Base-by-base conservation (phyloP, 345 rosid genomes). In the Cardamine resedifolia region DNA sequence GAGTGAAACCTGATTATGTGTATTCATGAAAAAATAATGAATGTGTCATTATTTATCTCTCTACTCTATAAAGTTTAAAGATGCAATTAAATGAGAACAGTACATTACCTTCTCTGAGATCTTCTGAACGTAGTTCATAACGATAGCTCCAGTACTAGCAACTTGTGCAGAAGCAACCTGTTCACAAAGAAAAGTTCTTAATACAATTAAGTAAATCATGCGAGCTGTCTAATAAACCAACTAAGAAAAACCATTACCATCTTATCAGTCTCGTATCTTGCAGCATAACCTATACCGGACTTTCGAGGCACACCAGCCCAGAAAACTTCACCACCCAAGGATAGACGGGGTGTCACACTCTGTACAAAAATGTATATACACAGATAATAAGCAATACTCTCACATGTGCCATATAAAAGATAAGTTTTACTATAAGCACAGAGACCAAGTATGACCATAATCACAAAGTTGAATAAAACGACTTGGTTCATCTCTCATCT, bases 261-360 rank as follows among this genome's bases (percentile, higher is more conserved):
- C 82, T 95, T 91, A 57, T 95, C 97, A 5, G 86, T 90, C 75
- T 85, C 97, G 64, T 90, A 91, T 66, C 98, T 86, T 58, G 87
- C 96, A 77, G 96, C 99, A 79, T 91, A 95, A 68, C 99, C 98
- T 72, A 90, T 59, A 48, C 99, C 99, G 1, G 99, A 95, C 83
- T 90, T 95, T 30, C 93, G 83, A 78, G 89, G 99, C 72, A 85
- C 96, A 83, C 99, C 99, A 56, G 96, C 90, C 97, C 96, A 95
- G 75, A 95, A 91, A 65, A 85, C 84, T 83, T 95, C 99, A 72
- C 96, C 96, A 52, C 96, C 99, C 85, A 95, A 68, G 52, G 98
- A 86, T 58, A 95, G 55, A 73, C 79, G 80, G 15, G 78, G 86
- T 30, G 93, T 87, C 76, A 91, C 89, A 78, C 86, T 87, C 99